Evolutionary conservation across 148 eudicot species (phyloP).

Genomic region (Vaccinium myrtillus): DNA sequence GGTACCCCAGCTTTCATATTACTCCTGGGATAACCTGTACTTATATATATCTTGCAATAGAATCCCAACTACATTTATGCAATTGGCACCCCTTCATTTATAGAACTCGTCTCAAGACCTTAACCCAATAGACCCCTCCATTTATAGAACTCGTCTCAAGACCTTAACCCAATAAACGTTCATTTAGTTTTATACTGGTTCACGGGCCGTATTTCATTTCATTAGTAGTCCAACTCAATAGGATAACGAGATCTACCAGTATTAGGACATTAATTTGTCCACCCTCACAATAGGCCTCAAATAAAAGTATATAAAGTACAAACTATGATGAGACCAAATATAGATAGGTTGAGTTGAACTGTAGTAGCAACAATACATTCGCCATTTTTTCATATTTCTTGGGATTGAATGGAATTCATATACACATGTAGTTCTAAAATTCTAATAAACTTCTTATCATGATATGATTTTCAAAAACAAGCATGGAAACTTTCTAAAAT

Average conservation of each 20-base stretch:
- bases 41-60: background rate
- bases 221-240: background rate
- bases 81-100: background rate
- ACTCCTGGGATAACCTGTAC: background rate
- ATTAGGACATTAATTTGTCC: background rate
- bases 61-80: background rate
- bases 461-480: background rate
- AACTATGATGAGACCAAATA: background rate
- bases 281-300: background rate
- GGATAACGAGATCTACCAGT: background rate
- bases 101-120: background rate
- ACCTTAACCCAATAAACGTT: background rate
- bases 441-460: background rate
- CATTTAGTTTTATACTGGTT: background rate
- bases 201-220: background rate
- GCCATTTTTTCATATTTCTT: background rate
- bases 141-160: background rate
- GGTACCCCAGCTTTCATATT: background rate
- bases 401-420: background rate
- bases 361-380: background rate
- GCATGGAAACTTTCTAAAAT: background rate
- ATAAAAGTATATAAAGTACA: background rate
- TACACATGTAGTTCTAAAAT: background rate
- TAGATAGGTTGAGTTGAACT: background rate
- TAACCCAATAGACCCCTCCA: background rate